A percentile compares a stretch with the other conserved stretches of the same genome.
Evolutionary conservation across 495 filamentous ascomycete species (phyloP).

Genomic region (Melanomma pulvis-pyrius): DNA sequence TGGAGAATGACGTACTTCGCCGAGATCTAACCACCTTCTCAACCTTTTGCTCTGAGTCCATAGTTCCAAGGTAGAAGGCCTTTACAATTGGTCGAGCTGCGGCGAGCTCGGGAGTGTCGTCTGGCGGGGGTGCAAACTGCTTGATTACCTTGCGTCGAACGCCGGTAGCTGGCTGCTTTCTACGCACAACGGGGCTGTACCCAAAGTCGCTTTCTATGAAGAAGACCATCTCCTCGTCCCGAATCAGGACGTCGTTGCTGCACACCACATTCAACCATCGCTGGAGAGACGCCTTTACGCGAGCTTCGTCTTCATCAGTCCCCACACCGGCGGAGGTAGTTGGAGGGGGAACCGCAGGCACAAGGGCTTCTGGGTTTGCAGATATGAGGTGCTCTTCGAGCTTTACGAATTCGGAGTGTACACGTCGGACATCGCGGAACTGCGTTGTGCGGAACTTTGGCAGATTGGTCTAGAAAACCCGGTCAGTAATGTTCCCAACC

Average conservation of each 20-base stretch:
- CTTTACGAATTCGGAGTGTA: conserved; percentile 94
- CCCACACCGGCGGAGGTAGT: conserved; percentile 92
- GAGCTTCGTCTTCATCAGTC: conserved; percentile 92
- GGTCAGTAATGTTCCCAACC: conserved; percentile 6
- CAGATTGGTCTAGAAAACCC: conserved; percentile 76
- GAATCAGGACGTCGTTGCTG: conserved; percentile 86
- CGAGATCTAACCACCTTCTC: conserved; percentile 90
- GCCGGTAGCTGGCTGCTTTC: conserved; percentile 96
- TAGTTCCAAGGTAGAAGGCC: conserved; percentile 89
- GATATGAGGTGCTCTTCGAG: conserved; percentile 93
- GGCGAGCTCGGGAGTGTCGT: conserved; percentile 94
- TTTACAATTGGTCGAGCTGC: conserved; percentile 89
- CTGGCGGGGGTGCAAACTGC: conserved; percentile 96
- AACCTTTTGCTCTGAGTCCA: conserved; percentile 95
- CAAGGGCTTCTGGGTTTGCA: conserved; percentile 94
- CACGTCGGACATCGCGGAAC: conserved; percentile 93
- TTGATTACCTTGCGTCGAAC: conserved; percentile 93
- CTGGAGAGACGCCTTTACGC: conserved; percentile 87
- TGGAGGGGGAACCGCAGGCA: conserved; percentile 91
- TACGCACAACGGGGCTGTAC: conserved; percentile 91
- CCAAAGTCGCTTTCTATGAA: conserved; percentile 99
- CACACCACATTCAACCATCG: conserved; percentile 94
- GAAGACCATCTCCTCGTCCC: conserved; percentile 93
- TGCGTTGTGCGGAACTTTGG: conserved; percentile 97
- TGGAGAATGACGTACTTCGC: conserved; percentile 64